Evolutionary conservation across 2,329 filamentous ascomycete species (phyloP), one percentile per base, ranked within the genome.

Genomic region (Exophiala sp.): DNA sequence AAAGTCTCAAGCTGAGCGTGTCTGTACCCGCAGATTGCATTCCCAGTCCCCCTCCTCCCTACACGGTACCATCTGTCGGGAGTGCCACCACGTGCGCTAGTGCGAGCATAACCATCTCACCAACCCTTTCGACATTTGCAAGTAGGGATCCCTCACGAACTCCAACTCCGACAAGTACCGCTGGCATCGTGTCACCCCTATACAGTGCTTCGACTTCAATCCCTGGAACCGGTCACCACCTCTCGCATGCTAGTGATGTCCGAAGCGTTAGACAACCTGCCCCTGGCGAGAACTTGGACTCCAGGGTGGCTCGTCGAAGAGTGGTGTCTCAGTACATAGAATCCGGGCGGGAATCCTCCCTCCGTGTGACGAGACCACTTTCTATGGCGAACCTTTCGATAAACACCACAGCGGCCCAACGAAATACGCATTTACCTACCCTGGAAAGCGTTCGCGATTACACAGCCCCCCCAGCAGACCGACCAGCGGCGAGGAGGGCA

Each of bases 401-500:
- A 13, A 49, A 56, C 46, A 51, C 57, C 32, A 29, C 53, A 18
- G 34, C 55, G 18, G 37, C 52, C 19, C 35, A 53, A 46, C 24
- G 48, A 29, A 18, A 14, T 23, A 16, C 42, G 39, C 11, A 46
- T 30, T 24, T 43, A 16, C 30, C 19, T 32, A 23, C 30, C 30
- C 35, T 16, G 21, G 22, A 14, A 21, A 41, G 6, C 10, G 46
- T 30, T 29, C 37, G 40, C 32, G 14, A 18, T 6, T 19, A 48
- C 9, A 23, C 39, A 35, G 43, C 43, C 14, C 18, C 43, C 23
- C 16, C 44, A 16, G 42, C 60, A 27, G 63, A 63, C 16, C 63
- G 70, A 4, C 70, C 70, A 46, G 63, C 64, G 7, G 68, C 71
- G 1, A 67, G 68, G 54, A 66, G 71, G 57, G 71, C 71, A 19